phyloP scores from a whole-genome alignment of 495 filamentous ascomycete species.

The Podospora anserina region DNA sequence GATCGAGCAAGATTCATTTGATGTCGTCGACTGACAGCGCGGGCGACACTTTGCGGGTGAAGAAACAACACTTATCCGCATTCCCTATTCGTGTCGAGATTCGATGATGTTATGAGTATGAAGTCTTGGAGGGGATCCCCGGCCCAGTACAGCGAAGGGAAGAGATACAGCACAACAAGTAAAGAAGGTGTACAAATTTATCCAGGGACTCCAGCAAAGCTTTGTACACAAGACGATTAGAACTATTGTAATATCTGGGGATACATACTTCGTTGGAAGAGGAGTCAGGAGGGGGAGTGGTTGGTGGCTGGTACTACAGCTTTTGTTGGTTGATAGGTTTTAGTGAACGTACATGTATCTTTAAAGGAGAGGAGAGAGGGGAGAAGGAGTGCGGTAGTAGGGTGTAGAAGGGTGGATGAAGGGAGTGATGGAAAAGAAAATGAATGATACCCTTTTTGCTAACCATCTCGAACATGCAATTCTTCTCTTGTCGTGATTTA shows the following conservation, averaged over 20 bases:
- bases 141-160: background rate
- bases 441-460: slow-evolving; percentile 26
- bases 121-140: background rate
- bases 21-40: background rate
- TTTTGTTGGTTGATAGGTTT: background rate
- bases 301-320: background rate
- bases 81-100: background rate
- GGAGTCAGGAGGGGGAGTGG: background rate
- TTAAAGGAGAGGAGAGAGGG: background rate
- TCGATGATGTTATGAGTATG: background rate
- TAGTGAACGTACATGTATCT: background rate
- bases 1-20: background rate
- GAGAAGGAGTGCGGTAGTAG: background rate
- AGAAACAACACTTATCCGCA: background rate
- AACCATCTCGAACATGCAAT: too few species aligned
- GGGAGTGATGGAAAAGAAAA: slow-evolving; percentile 10
- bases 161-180: background rate
- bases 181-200: background rate
- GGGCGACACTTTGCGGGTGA: background rate
- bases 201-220: background rate
- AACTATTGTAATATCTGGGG: slow-evolving; percentile 1
- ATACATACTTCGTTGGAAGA: background rate
- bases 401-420: background rate
- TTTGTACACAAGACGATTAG: background rate
- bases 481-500: too few species aligned